Percentiles rank a stretch among this genome's conserved stretches.
These are phyloP conservation scores for Marchantia paleacea DNA, from an alignment of 225 moss, liverwort and hornwort genomes.

Conservation along the genomic window DNA sequence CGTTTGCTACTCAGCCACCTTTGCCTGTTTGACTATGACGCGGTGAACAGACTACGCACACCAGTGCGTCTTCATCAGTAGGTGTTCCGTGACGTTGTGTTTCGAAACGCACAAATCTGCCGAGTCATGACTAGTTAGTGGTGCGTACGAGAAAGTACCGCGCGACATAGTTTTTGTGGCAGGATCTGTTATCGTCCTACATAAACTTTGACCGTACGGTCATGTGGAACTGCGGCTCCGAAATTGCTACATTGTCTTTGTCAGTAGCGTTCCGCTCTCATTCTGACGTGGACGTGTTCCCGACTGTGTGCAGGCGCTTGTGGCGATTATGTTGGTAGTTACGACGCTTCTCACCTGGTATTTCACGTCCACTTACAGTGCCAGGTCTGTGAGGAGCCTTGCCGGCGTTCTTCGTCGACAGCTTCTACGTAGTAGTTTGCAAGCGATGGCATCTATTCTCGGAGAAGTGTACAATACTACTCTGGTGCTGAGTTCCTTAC, in stretches of 20 bases:
- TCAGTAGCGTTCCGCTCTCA: neutral
- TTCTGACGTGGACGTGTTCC: neutral
- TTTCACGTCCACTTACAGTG: conserved; percentile 37
- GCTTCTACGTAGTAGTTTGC: conserved; percentile 32
- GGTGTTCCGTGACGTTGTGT: neutral
- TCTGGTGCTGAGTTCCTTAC: conserved; percentile 26
- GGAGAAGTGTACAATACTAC: conserved; percentile 43
- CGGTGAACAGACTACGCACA: neutral
- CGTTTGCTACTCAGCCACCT: no score
- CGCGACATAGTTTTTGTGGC: neutral
- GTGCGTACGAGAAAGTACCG: neutral
- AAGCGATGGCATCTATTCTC: conserved; percentile 35
- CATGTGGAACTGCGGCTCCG: neutral
- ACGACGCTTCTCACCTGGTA: conserved; percentile 47
- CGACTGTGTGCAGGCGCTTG: conserved; percentile 32
- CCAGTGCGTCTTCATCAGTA: neutral
- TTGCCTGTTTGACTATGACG: neutral
- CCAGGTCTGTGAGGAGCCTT: conserved; percentile 36
- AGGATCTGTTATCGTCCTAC: neutral
- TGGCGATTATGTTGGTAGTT: conserved; percentile 39
- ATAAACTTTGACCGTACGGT: neutral
- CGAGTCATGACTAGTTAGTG: neutral
- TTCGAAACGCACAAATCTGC: neutral
- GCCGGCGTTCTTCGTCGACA: conserved; percentile 39
- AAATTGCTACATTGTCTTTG: neutral